Conservation (phyloP, 1,284 basidiomycete genomes). For the Melampsora medusae region DNA sequence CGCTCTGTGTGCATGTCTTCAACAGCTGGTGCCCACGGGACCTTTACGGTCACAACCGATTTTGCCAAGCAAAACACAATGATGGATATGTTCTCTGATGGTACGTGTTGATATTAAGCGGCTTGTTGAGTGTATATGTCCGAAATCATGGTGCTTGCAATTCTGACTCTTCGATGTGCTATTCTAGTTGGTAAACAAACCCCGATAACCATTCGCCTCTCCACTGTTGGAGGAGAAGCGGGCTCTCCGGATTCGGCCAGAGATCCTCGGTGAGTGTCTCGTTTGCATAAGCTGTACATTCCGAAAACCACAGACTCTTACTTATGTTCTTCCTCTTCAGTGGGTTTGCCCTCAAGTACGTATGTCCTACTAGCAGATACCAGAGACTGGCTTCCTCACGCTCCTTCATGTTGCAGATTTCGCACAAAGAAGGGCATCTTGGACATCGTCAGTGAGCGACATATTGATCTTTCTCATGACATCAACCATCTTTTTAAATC, state of each 20-base stretch:
- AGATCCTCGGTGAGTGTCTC: constrained; percentile 66
- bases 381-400: background rate
- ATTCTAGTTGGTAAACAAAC: constrained; percentile 47
- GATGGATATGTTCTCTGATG: constrained; percentile 69
- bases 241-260: constrained; percentile 86
- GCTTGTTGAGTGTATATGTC: too few species aligned
- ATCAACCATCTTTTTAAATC: constrained; percentile 17
- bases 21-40: constrained; percentile 79
- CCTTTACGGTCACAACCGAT: constrained; percentile 73
- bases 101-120: constrained; percentile 58
- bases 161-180: constrained; percentile 41
- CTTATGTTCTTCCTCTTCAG: too few species aligned
- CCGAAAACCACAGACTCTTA: too few species aligned
- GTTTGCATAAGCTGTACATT: background rate
- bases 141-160: background rate
- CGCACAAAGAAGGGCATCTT: constrained; percentile 82
- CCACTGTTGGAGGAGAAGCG: constrained; percentile 66
- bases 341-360: too few species aligned
- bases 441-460: constrained; percentile 68
- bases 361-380: background rate
- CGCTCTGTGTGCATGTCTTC: constrained; percentile 61
- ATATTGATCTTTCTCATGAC: background rate
- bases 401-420: constrained; percentile 53
- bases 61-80: constrained; percentile 58
- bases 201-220: constrained; percentile 56